Evolutionary conservation across 164 flowering plant species (phyloP).

Genomic region (Akebia trifoliata): DNA sequence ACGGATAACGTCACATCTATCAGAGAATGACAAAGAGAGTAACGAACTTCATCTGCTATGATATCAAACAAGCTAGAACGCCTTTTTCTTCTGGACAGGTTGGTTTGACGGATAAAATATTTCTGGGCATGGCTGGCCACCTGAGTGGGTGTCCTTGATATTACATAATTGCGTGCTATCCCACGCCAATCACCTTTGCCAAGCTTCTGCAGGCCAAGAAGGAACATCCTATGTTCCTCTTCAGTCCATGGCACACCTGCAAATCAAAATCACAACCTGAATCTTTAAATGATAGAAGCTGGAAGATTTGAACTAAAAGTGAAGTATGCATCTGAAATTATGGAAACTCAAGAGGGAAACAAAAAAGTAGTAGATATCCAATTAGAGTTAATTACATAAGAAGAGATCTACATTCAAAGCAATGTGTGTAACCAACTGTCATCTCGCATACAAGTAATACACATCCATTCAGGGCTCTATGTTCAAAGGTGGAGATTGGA

Average conservation of each 20-base stretch:
- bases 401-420: no score
- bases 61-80: constrained; percentile 88
- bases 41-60: constrained; percentile 68
- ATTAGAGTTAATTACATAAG: no score
- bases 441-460: no score
- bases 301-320: neutral
- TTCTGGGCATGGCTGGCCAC: constrained; percentile 96
- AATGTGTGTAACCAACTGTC: no score
- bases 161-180: constrained; percentile 77
- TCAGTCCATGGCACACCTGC: constrained; percentile 90
- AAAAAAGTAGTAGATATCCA: neutral
- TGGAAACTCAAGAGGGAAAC: neutral
- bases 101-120: constrained; percentile 76
- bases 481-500: no score
- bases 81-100: constrained; percentile 72
- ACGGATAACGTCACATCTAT: no score
- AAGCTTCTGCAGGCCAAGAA: constrained; percentile 80
- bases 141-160: constrained; percentile 84
- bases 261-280: constrained; percentile 8
- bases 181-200: constrained; percentile 99
- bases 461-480: no score
- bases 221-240: constrained; percentile 89
- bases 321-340: neutral
- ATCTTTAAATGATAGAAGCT: neutral
- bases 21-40: neutral